Evolutionary conservation across 306 rosid genomes (phyloP).

Genomic region (Comarum palustre): DNA sequence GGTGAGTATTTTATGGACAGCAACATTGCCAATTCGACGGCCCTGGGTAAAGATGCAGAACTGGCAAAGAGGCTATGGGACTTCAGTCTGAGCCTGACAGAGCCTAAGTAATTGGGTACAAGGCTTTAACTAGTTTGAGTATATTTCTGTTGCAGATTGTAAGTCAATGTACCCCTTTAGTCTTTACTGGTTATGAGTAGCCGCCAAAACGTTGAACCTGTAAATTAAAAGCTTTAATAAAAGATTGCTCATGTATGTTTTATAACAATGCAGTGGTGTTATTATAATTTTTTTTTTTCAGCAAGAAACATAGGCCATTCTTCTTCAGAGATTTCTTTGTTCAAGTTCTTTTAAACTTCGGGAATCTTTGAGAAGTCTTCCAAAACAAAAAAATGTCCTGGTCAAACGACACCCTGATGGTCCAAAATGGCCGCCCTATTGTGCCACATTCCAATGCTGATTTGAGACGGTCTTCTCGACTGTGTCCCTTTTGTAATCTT

Average conservation of each 20-base stretch:
- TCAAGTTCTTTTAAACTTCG: not conserved
- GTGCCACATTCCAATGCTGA: not conserved
- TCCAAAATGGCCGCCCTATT: not conserved
- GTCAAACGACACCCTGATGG: not conserved
- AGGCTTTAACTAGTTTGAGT: not conserved
- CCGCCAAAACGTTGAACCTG: not conserved
- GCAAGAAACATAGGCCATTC: not conserved
- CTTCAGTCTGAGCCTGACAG: constrained; percentile 32
- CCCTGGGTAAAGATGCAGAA: constrained; percentile 32
- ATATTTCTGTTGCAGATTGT: not conserved
- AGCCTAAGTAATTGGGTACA: constrained; percentile 13
- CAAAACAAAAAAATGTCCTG: not conserved
- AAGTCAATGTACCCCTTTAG: not conserved
- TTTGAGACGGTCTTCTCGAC: not conserved
- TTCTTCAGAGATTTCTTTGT: not conserved
- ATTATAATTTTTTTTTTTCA: not conserved
- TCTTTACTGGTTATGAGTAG: not conserved
- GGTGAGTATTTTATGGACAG: constrained; percentile 44
- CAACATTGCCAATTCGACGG: constrained; percentile 27
- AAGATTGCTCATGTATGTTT: not conserved
- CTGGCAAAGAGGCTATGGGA: constrained; percentile 48
- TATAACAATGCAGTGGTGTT: not conserved
- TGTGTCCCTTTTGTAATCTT: not conserved
- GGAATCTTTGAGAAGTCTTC: not conserved
- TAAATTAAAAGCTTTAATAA: not conserved